Evolutionary conservation across 495 filamentous ascomycete genomes (phyloP), one percentile per base, ranked within the genome.

Genomic region (Penicillium taxi): DNA sequence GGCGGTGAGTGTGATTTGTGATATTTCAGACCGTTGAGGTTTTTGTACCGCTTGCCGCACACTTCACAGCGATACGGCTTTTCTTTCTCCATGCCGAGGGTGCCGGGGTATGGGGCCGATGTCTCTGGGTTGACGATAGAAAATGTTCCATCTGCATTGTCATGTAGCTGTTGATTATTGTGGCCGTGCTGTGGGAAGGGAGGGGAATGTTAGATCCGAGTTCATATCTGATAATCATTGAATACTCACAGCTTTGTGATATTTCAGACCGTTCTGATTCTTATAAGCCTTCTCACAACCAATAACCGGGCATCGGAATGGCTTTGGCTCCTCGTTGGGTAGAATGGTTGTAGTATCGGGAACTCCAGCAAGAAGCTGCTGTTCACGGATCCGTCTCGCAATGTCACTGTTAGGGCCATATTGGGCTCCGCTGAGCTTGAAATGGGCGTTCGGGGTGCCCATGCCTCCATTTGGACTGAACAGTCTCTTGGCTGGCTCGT

Each of bases 221-320:
- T 23, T 23, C 20, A 20, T 33, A 12, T 3, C 2, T n/a, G 24
- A 11, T 5, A 8, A 22, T 12, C 26, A 32, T 26, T 26, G 21
- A 20, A 31, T 5, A 70, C 78, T 62, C 70, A 84, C 80, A 56
- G 73, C 62, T 64, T 79, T 79, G 53, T 79, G 75, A 39, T 84
- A 93, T 72, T 96, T 96, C 21, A 99, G 69, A 21, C 91, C 91
- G 50, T 99, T 99, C 52, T 96, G 91, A 58, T 99, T 99, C 73
- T 99, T 99, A 61, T 99, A 99, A 9, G 91, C 91, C 69, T 99
- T 99, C 59, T 99, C 91, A 54, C 91, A 99, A 12, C 91, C 91
- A 51, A 96, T 94, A 27, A 99, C 91, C 6, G 93, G 91, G 57
- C 91, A 99, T 52, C 84, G 82, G 73, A 94, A 96, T 0, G 91